Evolutionary conservation across 768 basidiomycete genomes (phyloP), one percentile per base, ranked within the genome.

Genomic region (Leucocoprinus sp.): DNA sequence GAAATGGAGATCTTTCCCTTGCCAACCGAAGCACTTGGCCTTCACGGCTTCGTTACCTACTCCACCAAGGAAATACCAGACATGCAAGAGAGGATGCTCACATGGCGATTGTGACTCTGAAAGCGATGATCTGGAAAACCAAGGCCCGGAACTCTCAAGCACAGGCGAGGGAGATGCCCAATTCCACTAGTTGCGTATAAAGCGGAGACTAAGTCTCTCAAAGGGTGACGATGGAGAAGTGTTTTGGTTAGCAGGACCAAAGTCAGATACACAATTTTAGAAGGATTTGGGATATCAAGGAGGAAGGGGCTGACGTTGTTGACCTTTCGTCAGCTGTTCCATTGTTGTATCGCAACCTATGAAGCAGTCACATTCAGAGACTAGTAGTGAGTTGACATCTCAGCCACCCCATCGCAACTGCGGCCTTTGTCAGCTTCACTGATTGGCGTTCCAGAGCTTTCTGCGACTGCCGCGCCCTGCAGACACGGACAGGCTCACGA

Each of bases 21-120:
- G 61, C 61, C n/a, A 60, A 58, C 14, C 39, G 38, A 82, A 82
- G 60, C 77, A 80, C 18, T 78, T 78, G 14, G 76, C 80, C 19
- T 84, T 82, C 14, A 68, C 76, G 15, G 72, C 75, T 23, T 79
- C 79, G 3, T 67, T 84, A 18, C 81, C 80, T 28, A 84, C 82
- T 0, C 82, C 82, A 17, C 82, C 82, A 0, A 64, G 75, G 22
- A 82, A 80, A 6, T 68, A 64, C 41, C 66, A 74, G 46, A 79
- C 71, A 50, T 68, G 67, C 15, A 70, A 67, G 46, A 61, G 71
- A 45, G 67, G 66, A 29, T 57, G 64, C 5, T 69, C 71, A 17
- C 59, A 67, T 38, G 63, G 62, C 0, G 70, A 71, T 14, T 67
- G 67, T 26, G 69, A 71, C 31, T 74, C 73, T 18, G 71, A 75